Base-by-base conservation (phyloP, 495 filamentous ascomycete genomes). In the Penicillium crystallinum region DNA sequence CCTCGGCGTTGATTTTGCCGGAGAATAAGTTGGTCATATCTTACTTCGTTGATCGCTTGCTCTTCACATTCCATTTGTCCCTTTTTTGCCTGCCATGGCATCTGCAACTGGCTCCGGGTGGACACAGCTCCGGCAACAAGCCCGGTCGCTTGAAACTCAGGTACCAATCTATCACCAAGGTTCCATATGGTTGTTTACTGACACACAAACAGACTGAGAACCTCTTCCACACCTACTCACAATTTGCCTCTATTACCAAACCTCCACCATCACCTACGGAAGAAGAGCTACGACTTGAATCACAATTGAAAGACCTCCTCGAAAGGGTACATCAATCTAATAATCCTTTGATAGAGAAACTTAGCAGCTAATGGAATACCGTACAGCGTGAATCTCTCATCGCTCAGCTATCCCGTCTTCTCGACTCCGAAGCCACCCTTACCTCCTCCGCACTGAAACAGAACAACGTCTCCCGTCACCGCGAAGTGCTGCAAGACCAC, bases 81-180 rank as follows among this genome's bases (percentile, higher is more conserved):
- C 11, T 31, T 4, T 31, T 31, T 4, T 54, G 33, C 40, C 37
- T 46, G 14, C 33, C 49, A 93, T 93, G 89, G 80, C 89, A 29
- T 78, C 82, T 41, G 73, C 89, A 42, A 87, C 88, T 21, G 81
- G 88, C 55, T 87, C 85, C 49, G 91, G 90, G 66, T 98, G 93
- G 93, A 85, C 90, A 55, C 93, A 97, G 74, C 82, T 98, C 48
- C 87, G 93, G 57, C 90, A 96, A 70, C 93, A 97, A 70, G 89
- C 91, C 46, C 80, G 95, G 58, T 81, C 85, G 18, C 77, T 97
- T 53, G 95, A 98, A 69, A 89, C 88, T 52, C 95, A 98, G 78
- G 93, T 96, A 80, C 52, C 53, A 29, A 19, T 29, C 48, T 36
- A 11, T 40, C 38, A 48, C 9, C 22, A 48, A 22, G n/a, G 5